Evolutionary conservation across 2,329 filamentous ascomycete species (phyloP).

Genomic region (Arthrobotrys iridis): DNA sequence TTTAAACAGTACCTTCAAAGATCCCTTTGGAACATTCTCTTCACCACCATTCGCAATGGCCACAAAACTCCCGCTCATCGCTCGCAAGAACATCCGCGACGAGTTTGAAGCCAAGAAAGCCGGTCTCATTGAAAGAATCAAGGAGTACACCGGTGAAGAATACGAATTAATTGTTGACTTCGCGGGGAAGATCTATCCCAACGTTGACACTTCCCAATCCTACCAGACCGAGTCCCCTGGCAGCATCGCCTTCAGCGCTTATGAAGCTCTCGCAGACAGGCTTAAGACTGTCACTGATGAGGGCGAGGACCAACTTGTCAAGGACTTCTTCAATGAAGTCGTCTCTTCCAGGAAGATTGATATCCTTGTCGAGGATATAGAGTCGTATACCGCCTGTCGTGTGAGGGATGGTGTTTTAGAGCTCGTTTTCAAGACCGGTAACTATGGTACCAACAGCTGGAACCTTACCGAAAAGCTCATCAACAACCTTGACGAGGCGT

Average conservation of each 20-base stretch:
- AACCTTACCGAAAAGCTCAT: constrained; percentile 27
- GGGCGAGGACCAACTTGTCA: constrained; percentile 22
- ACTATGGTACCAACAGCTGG: constrained; percentile 38
- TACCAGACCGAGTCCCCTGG: constrained; percentile 42
- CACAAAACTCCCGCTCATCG: constrained; percentile 38
- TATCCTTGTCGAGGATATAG: constrained; percentile 17
- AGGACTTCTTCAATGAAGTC: constrained; percentile 34
- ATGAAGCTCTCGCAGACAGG: constrained; percentile 15
- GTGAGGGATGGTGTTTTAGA: constrained; percentile 45
- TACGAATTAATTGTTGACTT: constrained; percentile 44
- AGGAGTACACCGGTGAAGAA: constrained; percentile 41
- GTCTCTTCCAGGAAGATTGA: constrained; percentile 30
- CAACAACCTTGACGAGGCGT: constrained; percentile 30
- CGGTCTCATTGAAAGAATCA: constrained; percentile 3
- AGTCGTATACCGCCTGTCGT: constrained; percentile 25
- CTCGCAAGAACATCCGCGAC: constrained; percentile 51
- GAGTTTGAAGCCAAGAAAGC: constrained; percentile 20
- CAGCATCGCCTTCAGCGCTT: constrained; percentile 34
- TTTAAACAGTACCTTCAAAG: constrained; percentile 9
- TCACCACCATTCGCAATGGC: constrained; percentile 26
- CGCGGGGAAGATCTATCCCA: constrained; percentile 14
- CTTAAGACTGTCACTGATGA: constrained; percentile 3
- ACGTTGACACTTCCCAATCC: constrained; percentile 3
- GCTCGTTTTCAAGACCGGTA: constrained; percentile 30
- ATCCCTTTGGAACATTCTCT: not conserved